A percentile compares a stretch with the other conserved stretches of the same genome.
Conservation (phyloP, 2,329 filamentous ascomycete genomes). For the Paraphoma chrysanthemicola region DNA sequence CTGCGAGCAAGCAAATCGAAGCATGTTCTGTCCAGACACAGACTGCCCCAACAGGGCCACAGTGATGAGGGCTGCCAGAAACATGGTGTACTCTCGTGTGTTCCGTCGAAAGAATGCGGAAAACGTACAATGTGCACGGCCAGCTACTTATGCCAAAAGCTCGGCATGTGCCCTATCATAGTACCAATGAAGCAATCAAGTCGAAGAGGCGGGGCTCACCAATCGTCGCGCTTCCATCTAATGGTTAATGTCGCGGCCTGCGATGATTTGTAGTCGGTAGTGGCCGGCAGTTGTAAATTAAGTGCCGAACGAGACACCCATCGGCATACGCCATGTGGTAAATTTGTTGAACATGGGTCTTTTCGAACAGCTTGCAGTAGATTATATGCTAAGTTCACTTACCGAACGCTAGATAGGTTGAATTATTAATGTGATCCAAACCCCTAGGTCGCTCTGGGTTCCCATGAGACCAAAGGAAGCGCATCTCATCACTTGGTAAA, state of each 20-base stretch:
- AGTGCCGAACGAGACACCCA: slow-evolving; percentile 24
- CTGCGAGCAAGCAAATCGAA: slow-evolving; percentile 44
- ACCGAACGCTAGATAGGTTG: background rate
- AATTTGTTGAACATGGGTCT: background rate
- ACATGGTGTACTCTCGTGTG: slow-evolving; percentile 16
- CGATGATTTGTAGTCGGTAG: slow-evolving; percentile 14
- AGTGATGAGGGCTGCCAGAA: slow-evolving; percentile 29
- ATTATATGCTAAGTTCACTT: no score
- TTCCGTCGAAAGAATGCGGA: no score
- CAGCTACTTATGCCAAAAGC: slow-evolving; percentile 14
- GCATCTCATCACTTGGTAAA: no score
- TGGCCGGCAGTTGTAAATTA: slow-evolving; percentile 23
- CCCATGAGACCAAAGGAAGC: no score
- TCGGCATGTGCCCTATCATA: background rate
- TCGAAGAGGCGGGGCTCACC: slow-evolving; percentile 10
- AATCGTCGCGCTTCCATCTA: slow-evolving; percentile 6
- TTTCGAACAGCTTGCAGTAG: background rate
- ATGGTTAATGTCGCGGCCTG: slow-evolving; percentile 10
- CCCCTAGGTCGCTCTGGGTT: no score
- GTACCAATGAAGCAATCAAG: background rate
- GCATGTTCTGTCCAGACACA: slow-evolving; percentile 41
- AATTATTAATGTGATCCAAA: no score
- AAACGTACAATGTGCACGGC: background rate
- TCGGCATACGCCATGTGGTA: slow-evolving; percentile 3
- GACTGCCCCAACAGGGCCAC: slow-evolving; percentile 29